These are phyloP conservation scores for Pichia sp. DNA, from an alignment of 1,139 yeast genomes.

Conservation along the genomic window DNA sequence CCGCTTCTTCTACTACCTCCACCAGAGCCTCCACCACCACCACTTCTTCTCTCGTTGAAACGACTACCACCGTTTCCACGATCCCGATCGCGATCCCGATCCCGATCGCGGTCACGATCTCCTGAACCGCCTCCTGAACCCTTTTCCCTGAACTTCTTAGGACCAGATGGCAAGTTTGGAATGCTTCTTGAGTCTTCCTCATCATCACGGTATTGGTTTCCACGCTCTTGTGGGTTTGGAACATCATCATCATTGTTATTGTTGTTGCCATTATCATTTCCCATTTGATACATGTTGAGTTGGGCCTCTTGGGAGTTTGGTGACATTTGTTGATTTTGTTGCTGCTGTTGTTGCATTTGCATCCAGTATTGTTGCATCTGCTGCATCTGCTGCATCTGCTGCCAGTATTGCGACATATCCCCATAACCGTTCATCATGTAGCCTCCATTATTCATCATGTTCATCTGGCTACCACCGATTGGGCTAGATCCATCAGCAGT, in stretches of 20 bases:
- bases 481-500: conserved; percentile 22
- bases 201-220: conserved; percentile 4
- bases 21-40: conserved; percentile 27
- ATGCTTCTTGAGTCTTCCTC: conserved; percentile 11
- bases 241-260: conserved; percentile 31
- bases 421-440: conserved; percentile 29
- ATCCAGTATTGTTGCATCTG: conserved; percentile 37
- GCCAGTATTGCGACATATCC: conserved; percentile 78
- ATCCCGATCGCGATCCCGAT: conserved; percentile 10
- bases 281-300: conserved; percentile 20
- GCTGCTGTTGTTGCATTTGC: conserved; percentile 25
- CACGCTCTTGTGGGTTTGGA: conserved; percentile 32
- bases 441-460: neutral
- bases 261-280: conserved; percentile 19
- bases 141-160: conserved; percentile 27
- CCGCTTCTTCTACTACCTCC: conserved; percentile 30
- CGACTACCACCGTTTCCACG: conserved; percentile 23
- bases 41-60: conserved; percentile 27
- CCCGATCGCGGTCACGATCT: conserved; percentile 12
- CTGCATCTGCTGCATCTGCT: conserved; percentile 45
- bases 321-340: conserved; percentile 19
- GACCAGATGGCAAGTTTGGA: conserved; percentile 32
- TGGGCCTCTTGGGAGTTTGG: conserved; percentile 18
- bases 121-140: conserved; percentile 19
- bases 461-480: neutral